Evolutionary conservation across 75 land plant genomes (phyloP).

Genomic region (Azolla pinnata): DNA sequence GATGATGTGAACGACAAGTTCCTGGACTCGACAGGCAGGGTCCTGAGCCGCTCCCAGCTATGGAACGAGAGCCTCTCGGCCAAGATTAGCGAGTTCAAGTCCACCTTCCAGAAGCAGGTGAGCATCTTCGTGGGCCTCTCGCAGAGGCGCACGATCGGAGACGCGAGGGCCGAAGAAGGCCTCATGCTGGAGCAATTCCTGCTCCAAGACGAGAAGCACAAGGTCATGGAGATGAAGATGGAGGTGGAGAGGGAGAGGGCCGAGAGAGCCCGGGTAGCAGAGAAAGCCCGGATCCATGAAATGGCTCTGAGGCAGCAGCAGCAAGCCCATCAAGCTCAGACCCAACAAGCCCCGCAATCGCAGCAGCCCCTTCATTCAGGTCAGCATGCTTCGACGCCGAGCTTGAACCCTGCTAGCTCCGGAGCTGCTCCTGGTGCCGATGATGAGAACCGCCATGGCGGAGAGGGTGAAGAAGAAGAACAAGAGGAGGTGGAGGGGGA

Average conservation of each 20-base stretch:
- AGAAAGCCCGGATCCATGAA: conserved; percentile 44
- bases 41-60: conserved; percentile 64
- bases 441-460: not conserved
- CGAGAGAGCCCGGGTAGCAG: conserved; percentile 54
- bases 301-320: conserved; percentile 34
- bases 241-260: conserved; percentile 79
- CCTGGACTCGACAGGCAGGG: conserved; percentile 64
- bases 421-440: not conserved
- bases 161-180: conserved; percentile 82
- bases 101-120: conserved; percentile 75
- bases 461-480: too few relatives aligned
- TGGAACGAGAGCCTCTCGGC: conserved; percentile 80
- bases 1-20: conserved; percentile 80
- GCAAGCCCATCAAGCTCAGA: not conserved
- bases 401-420: not conserved
- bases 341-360: too few relatives aligned
- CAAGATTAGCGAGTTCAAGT: conserved; percentile 62
- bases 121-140: conserved; percentile 61
- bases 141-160: conserved; percentile 66
- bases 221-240: conserved; percentile 44
- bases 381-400: too few relatives aligned
- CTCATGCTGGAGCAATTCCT: conserved; percentile 77
- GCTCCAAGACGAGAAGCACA: conserved; percentile 77
- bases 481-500: conserved; percentile 20
- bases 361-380: too few relatives aligned